Evolutionary conservation across 352 stramenopile genomes (phyloP).

Genomic region (Phytophthora pinifolia): DNA sequence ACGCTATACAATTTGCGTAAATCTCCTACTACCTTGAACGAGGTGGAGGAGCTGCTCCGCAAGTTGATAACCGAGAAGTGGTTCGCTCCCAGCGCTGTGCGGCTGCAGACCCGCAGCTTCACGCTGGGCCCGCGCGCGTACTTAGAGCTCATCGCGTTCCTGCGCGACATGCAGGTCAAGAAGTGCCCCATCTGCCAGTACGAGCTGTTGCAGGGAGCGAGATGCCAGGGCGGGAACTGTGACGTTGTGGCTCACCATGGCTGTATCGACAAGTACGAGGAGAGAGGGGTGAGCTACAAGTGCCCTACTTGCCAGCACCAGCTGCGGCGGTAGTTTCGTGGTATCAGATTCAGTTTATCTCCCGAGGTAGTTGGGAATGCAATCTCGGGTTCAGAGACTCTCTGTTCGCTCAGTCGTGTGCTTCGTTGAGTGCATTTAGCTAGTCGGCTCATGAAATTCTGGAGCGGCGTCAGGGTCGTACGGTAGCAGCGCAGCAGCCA

Average conservation of each 20-base stretch:
- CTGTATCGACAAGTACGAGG: constrained; percentile 70
- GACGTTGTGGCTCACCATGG: constrained; percentile 47
- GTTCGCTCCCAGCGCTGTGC: constrained; percentile 49
- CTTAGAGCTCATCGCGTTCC: constrained; percentile 71
- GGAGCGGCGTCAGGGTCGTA: constrained; percentile 45
- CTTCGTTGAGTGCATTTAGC: constrained; percentile 8
- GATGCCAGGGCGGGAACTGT: constrained; percentile 40
- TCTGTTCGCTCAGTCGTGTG: neutral
- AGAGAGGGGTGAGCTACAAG: constrained; percentile 60
- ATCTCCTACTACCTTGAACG: constrained; percentile 51
- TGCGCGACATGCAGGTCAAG: constrained; percentile 73
- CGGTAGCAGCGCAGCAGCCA: constrained; percentile 79
- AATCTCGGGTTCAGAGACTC: constrained; percentile 9
- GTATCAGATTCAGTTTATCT: neutral
- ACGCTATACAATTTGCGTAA: constrained; percentile 77
- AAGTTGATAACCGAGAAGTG: constrained; percentile 72
- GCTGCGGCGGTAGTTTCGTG: constrained; percentile 33
- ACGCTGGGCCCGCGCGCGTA: constrained; percentile 72
- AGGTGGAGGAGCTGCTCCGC: constrained; percentile 64
- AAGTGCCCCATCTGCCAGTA: constrained; percentile 80
- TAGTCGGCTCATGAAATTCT: constrained; percentile 6
- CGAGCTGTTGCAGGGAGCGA: constrained; percentile 67
- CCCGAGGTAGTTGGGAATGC: neutral
- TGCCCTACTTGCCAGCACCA: constrained; percentile 50
- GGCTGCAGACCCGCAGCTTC: constrained; percentile 37